phyloP scores from a whole-genome alignment of 2,329 filamentous ascomycete species.

The Tothia fuscella region DNA sequence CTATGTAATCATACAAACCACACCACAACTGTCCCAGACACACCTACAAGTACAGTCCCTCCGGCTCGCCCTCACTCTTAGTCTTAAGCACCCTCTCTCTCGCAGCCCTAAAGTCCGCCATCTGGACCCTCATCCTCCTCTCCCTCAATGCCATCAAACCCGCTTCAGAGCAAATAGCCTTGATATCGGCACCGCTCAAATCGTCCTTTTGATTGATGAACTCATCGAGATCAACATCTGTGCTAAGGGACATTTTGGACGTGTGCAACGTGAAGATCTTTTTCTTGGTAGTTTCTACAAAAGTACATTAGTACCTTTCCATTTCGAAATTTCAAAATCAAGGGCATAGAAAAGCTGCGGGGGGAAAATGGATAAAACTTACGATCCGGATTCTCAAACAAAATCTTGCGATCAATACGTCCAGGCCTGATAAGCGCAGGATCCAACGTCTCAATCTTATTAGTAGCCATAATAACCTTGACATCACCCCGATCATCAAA shows the following conservation, averaged over 20 bases:
- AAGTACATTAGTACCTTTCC: too few relatives aligned
- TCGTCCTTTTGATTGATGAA: constrained; percentile 99
- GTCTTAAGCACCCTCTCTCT: constrained; percentile 93
- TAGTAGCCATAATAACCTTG: constrained; percentile 99
- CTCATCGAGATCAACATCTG: constrained; percentile 96
- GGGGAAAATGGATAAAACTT: constrained; percentile 19
- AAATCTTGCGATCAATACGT: constrained; percentile 96
- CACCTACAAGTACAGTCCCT: constrained; percentile 89
- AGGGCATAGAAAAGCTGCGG: not conserved
- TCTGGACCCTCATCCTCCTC: constrained; percentile 94
- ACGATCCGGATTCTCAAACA: constrained; percentile 62
- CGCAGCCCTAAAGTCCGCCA: constrained; percentile 92
- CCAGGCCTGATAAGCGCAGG: constrained; percentile 92
- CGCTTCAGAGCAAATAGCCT: constrained; percentile 96
- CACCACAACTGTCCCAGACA: too few relatives aligned
- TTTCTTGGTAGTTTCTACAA: constrained; percentile 77
- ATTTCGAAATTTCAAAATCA: not conserved
- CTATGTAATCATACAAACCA: too few relatives aligned
- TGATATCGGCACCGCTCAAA: constrained; percentile 92
- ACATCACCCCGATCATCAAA: constrained; percentile 98
- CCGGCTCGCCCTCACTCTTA: constrained; percentile 96
- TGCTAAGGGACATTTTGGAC: constrained; percentile 93
- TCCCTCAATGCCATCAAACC: constrained; percentile 89
- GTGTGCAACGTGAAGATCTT: constrained; percentile 99
- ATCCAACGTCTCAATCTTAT: constrained; percentile 98